These are phyloP conservation scores for Hortaea werneckii DNA, from an alignment of 2,329 filamentous ascomycete species.

Conservation along the genomic window DNA sequence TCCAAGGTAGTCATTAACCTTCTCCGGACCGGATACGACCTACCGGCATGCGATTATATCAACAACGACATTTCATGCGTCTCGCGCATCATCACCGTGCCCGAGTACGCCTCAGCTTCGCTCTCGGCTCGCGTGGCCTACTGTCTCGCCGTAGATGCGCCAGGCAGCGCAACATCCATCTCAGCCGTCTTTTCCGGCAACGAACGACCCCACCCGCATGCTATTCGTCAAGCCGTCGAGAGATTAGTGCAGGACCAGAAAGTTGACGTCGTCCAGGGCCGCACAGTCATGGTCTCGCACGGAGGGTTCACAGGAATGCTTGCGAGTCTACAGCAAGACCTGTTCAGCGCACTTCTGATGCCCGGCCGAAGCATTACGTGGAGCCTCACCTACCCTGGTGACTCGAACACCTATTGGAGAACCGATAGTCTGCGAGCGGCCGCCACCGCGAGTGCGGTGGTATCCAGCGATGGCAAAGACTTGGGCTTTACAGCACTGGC, in stretches of 20 bases:
- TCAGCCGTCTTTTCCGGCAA: conserved; percentile 8
- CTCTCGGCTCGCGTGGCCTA: conserved; percentile 1
- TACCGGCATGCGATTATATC: background rate
- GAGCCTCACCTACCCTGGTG: conserved; percentile 3
- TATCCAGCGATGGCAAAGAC: conserved; percentile 4
- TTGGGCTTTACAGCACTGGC: conserved; percentile 8
- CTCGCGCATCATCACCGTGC: conserved; percentile 1
- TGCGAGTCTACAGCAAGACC: conserved; percentile 8
- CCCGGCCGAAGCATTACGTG: conserved; percentile 11
- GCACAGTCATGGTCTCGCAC: conserved; percentile 7
- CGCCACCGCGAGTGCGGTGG: conserved; percentile 1
- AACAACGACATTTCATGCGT: background rate
- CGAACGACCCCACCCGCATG: conserved; percentile 11
- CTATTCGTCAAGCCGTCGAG: conserved; percentile 8
- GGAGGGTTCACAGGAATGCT: conserved; percentile 1
- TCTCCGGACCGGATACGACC: conserved; percentile 1
- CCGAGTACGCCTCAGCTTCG: background rate
- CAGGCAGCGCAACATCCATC: background rate
- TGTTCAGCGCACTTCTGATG: conserved; percentile 5
- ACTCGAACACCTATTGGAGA: conserved; percentile 7
- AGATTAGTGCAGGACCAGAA: conserved; percentile 9
- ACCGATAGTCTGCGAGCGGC: conserved; percentile 8
- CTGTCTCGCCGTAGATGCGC: conserved; percentile 2
- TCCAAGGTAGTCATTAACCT: conserved; percentile 8
- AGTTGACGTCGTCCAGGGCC: conserved; percentile 11